Conservation (phyloP, 139 green algal species). For the Zygnema circumcarinatum region DNA sequence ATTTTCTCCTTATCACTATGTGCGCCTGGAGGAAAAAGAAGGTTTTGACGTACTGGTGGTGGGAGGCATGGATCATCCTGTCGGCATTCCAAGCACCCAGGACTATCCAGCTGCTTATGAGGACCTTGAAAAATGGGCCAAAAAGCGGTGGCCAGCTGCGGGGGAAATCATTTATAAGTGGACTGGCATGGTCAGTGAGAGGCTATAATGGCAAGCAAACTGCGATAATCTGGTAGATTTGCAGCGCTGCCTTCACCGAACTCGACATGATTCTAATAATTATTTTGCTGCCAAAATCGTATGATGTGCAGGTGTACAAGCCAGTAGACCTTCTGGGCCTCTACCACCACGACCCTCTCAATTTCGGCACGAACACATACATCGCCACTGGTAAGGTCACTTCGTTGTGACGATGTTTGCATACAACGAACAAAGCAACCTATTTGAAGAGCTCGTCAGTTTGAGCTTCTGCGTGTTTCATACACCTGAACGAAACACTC, state of each 20-base stretch:
- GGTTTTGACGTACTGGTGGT: slow-evolving; percentile 67
- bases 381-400: slow-evolving; percentile 67
- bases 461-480: no score
- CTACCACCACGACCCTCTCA: slow-evolving; percentile 70
- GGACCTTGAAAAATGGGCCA: slow-evolving; percentile 62
- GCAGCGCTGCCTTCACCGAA: no score
- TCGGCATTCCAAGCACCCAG: slow-evolving; percentile 32
- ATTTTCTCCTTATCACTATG: slow-evolving; percentile 62
- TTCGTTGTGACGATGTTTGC: no score
- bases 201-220: no score
- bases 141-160: slow-evolving; percentile 61
- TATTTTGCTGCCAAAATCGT: no score
- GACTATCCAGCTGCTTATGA: slow-evolving; percentile 69
- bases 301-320: slow-evolving; percentile 68
- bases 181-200: slow-evolving; percentile 66
- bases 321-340: slow-evolving; percentile 69
- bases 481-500: no score
- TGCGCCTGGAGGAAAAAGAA: slow-evolving; percentile 60
- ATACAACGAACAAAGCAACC: no score
- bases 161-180: slow-evolving; percentile 64
- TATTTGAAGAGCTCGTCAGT: no score
- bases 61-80: slow-evolving; percentile 59
- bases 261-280: no score
- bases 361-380: slow-evolving; percentile 63
- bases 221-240: no score